Evolutionary conservation across 768 basidiomycete species (phyloP).

Genomic region (Paxillus ammoniavirescens): DNA sequence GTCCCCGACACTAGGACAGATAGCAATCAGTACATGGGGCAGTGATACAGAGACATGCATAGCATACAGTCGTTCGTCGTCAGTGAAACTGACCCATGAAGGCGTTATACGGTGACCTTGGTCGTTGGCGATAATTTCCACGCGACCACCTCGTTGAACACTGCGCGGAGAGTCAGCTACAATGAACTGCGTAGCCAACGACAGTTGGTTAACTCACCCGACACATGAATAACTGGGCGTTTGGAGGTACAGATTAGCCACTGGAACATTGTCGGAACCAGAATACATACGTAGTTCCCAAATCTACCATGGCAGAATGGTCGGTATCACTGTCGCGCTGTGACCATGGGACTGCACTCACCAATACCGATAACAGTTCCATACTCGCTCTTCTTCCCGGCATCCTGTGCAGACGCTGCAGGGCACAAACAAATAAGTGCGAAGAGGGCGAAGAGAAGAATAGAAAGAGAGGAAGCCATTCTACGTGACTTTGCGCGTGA

Average conservation of each 20-base stretch:
- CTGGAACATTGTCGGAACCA: not conserved
- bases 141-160: constrained; percentile 81
- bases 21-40: not conserved
- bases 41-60: not conserved
- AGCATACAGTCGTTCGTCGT: constrained; percentile 67
- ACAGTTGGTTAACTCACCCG: constrained; percentile 53
- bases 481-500: constrained; percentile 59
- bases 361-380: constrained; percentile 94
- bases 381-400: constrained; percentile 59
- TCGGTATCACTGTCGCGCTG: not conserved
- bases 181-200: not conserved
- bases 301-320: constrained; percentile 46
- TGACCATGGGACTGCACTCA: constrained; percentile 32
- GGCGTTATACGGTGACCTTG: constrained; percentile 89
- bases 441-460: constrained; percentile 59
- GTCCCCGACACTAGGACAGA: constrained; percentile 68
- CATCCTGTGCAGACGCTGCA: constrained; percentile 60
- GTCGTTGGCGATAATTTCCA: constrained; percentile 89
- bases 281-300: constrained; percentile 79
- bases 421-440: constrained; percentile 75
- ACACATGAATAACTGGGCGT: constrained; percentile 86
- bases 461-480: constrained; percentile 55
- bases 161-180: constrained; percentile 33
- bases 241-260: constrained; percentile 22
- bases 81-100: constrained; percentile 80